Percentiles rank a stretch among this genome's conserved stretches.
Conservation (phyloP, 192 early-diverging fungal species). For the Anaeromyces robustus region DNA sequence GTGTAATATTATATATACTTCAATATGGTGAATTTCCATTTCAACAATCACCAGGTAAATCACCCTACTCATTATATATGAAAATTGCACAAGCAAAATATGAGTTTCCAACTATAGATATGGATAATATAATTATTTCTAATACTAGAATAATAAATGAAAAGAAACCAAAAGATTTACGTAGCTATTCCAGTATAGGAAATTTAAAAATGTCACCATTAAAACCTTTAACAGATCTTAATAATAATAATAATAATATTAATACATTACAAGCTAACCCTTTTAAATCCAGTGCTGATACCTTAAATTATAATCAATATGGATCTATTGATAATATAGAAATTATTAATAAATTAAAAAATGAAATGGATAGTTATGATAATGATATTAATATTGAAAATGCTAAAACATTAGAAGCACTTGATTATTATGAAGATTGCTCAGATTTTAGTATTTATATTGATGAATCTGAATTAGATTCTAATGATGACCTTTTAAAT, state of each 20-base stretch:
- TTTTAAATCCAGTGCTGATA: not conserved
- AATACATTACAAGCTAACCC: not conserved
- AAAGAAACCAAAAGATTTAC: not conserved
- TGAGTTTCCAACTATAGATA: not conserved
- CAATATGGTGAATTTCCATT: not conserved
- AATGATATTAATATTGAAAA: not conserved
- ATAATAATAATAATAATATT: not conserved
- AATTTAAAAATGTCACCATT: not conserved
- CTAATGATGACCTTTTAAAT: not conserved
- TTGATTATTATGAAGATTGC: not conserved
- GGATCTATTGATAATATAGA: not conserved
- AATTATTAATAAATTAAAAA: not conserved
- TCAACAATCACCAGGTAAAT: not conserved
- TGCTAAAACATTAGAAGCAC: not conserved
- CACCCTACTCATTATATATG: not conserved
- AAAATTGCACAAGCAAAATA: not conserved
- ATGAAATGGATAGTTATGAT: not conserved
- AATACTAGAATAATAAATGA: not conserved
- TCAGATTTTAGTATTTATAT: not conserved
- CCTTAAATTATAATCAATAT: not conserved
- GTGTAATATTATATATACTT: constrained; percentile 15
- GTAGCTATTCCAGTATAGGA: not conserved
- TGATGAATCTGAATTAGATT: not conserved
- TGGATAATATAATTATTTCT: not conserved
- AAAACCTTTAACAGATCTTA: not conserved